Evolutionary conservation across 2,329 filamentous ascomycete species (phyloP), one percentile per base, ranked within the genome.

Genomic region (Paraphaeosphaeria sporulosa): DNA sequence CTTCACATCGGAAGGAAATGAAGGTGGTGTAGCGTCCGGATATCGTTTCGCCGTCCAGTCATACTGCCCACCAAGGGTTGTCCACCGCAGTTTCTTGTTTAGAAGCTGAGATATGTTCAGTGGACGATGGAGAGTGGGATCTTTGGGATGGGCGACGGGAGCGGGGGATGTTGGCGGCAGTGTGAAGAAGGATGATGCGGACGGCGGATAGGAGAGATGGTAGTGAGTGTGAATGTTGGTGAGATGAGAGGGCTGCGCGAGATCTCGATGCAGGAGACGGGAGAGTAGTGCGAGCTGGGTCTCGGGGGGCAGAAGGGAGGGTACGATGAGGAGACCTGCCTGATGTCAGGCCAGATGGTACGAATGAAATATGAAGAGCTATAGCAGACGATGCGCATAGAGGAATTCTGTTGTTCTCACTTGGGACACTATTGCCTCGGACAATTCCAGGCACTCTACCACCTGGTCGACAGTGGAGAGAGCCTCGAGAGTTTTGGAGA

Each of bases 1-100:
- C 4, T 87, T 87, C 51, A 96, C 84, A 71, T 97, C 93, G 1
- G 75, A 43, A 0, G 94, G 94, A 68, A 97, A 97, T 0, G 80
- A 71, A 0, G 92, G 92, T 0, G 91, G 89, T 3, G 76, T 61
- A n/a, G 85, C 83, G 10, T 82, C 76, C 0, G 94, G 93, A 72
- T 98, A 98, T 13, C 87, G 81, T 66, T 96, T 94, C 58, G 87
- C 86, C 0, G 93, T 96, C 95, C 94, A 98, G 80, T 98, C 92
- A 77, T 98, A 98, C 76, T 98, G 95, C 0, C 93, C 94, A 52
- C 95, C 95, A 2, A 99, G 86, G 0, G 94, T 98, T 44, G 96
- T 87, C 95, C 95, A 99, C 67, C 94, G 92, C 25, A 98, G 85
- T 63, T 92, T 94, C 64, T 89, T 90, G 59, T 89, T 86, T 46